Conservation (phyloP, 768 basidiomycete genomes). For the Mycena capillaripes region DNA sequence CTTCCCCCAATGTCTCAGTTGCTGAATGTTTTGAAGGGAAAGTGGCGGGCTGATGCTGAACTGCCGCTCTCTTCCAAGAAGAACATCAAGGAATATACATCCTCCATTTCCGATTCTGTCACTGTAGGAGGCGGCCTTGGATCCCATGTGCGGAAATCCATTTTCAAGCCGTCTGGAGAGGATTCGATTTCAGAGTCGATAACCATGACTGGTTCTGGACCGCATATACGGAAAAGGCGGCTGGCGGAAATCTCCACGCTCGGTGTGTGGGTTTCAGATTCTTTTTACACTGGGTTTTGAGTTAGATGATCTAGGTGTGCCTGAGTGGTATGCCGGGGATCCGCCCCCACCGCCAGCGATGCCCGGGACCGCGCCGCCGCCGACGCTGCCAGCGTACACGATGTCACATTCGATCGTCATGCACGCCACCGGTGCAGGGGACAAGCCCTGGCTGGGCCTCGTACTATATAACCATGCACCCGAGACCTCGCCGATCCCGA, state of each 20-base stretch:
- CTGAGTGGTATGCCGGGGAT: slow-evolving; percentile 25
- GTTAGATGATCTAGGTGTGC: too few relatives aligned
- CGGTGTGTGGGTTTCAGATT: too few relatives aligned
- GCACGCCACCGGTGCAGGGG: slow-evolving; percentile 1
- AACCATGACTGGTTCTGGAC: slow-evolving; percentile 25
- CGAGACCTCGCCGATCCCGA: too few relatives aligned
- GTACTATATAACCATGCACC: slow-evolving; percentile 35
- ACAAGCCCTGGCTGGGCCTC: slow-evolving; percentile 28
- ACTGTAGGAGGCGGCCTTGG: too few relatives aligned
- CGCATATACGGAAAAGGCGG: slow-evolving; percentile 29
- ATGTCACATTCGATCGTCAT: not conserved
- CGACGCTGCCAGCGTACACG: not conserved
- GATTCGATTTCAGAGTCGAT: slow-evolving; percentile 32
- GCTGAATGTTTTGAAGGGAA: too few relatives aligned
- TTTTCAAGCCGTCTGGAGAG: slow-evolving; percentile 33
- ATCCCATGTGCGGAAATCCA: too few relatives aligned
- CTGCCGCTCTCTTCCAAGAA: too few relatives aligned
- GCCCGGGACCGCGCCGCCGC: slow-evolving; percentile 22
- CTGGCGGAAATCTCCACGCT: slow-evolving; percentile 29
- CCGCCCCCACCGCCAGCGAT: slow-evolving; percentile 18
- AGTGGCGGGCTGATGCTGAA: too few relatives aligned
- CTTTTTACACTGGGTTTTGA: too few relatives aligned
- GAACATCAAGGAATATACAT: too few relatives aligned
- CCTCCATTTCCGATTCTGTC: too few relatives aligned
- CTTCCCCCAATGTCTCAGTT: too few relatives aligned